Conservation (phyloP, 768 basidiomycete species). For the Lyophyllum semitale region DNA sequence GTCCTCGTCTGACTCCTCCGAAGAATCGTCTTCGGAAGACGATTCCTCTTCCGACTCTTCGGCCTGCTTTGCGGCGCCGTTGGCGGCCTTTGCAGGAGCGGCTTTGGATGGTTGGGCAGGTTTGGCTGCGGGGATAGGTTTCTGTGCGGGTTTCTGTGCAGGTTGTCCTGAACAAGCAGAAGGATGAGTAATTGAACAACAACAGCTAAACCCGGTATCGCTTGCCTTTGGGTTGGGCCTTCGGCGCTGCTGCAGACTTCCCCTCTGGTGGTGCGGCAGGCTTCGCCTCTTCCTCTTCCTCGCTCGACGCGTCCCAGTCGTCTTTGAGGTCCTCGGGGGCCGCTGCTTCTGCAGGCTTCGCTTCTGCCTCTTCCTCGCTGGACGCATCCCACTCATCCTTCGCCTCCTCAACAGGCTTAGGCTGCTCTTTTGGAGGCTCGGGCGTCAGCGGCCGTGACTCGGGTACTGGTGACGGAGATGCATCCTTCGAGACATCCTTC, state of each 20-base stretch:
- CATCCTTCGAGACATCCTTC: conserved; percentile 51
- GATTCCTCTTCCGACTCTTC: conserved; percentile 39
- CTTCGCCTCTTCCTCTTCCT: conserved; percentile 51
- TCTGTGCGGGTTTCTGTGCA: conserved; percentile 23
- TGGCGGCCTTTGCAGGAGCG: conserved; percentile 15
- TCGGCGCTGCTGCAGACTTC: conserved; percentile 5
- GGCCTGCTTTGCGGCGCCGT: conserved; percentile 13
- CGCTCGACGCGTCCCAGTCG: conserved; percentile 71
- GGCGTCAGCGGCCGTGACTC: conserved; percentile 58
- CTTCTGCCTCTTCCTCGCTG: conserved; percentile 21
- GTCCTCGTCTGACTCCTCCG: conserved; percentile 52
- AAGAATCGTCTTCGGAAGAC: conserved; percentile 40
- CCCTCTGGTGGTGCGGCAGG: conserved; percentile 11
- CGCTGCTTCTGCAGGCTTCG: conserved; percentile 32
- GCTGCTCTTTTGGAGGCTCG: conserved; percentile 30
- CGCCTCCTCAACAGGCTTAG: conserved; percentile 29
- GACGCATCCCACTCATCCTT: conserved; percentile 40
- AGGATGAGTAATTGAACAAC: neutral
- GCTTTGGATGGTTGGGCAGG: conserved; percentile 19
- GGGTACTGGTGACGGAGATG: conserved; percentile 54
- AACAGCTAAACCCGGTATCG: neutral
- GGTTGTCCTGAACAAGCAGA: conserved; percentile 9
- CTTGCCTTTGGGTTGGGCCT: conserved; percentile 14
- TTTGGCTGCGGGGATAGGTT: conserved; percentile 22
- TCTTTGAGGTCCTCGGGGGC: conserved; percentile 25